A percentile compares a stretch with the other conserved stretches of the same genome.
Conservation (phyloP, 2,329 filamentous ascomycete species). For the Pseudopithomyces chartarum region DNA sequence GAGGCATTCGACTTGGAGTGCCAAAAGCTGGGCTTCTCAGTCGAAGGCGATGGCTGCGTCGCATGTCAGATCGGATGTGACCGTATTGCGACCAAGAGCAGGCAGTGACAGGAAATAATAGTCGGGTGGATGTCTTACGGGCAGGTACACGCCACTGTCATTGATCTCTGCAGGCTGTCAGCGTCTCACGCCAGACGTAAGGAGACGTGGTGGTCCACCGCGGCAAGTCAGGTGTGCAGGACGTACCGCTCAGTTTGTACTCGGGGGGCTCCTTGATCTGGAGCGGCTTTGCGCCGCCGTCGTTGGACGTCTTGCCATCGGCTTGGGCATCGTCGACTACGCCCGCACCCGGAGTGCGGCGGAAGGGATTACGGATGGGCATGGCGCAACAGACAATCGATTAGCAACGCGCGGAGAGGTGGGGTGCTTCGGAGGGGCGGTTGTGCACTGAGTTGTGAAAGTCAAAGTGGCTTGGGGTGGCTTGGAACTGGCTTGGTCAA, state of each 20-base stretch:
- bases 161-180: constrained; percentile 74
- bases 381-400: constrained; percentile 30
- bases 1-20: constrained; percentile 54
- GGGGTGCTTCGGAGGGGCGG: constrained; percentile 23
- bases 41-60: constrained; percentile 70
- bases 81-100: neutral
- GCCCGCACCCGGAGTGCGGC: constrained; percentile 41
- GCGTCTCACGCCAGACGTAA: constrained; percentile 19
- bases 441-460: constrained; percentile 11
- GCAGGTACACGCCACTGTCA: constrained; percentile 92
- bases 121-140: constrained; percentile 62
- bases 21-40: constrained; percentile 85
- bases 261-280: constrained; percentile 54
- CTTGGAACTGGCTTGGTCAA: neutral
- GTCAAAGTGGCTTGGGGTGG: constrained; percentile 6
- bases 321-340: constrained; percentile 34
- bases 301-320: constrained; percentile 39
- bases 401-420: constrained; percentile 19
- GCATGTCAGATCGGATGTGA: constrained; percentile 23
- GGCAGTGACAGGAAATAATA: neutral
- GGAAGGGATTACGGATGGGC: constrained; percentile 50
- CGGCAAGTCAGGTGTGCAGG: constrained; percentile 7
- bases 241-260: constrained; percentile 59
- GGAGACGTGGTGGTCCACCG: constrained; percentile 8
- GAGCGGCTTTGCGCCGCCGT: constrained; percentile 46